Percentiles rank a stretch among this genome's conserved stretches.
phyloP scores from a whole-genome alignment of 352 stramenopile genomes.

The Globisporangium polare region DNA sequence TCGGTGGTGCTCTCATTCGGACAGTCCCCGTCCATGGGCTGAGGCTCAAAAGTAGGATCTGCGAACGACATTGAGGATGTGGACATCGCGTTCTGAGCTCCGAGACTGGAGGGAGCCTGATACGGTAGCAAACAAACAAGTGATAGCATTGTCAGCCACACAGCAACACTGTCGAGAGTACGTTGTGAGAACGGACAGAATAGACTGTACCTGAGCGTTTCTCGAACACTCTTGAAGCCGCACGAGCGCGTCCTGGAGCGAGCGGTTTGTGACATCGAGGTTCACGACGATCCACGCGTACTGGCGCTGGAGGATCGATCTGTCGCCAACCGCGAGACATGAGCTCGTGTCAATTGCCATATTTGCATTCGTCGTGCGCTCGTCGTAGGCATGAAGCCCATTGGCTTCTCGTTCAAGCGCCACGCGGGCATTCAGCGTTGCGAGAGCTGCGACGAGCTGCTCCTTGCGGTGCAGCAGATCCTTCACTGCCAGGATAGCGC shows the following conservation, averaged over 20 bases:
- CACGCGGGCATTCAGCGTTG: slow-evolving; percentile 43
- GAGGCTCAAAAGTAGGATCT: neutral
- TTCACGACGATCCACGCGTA: slow-evolving; percentile 69
- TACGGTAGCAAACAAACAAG: neutral
- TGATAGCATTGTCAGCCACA: neutral
- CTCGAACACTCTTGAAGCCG: slow-evolving; percentile 50
- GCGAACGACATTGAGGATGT: neutral
- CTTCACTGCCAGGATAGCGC: slow-evolving; percentile 42
- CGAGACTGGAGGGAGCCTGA: slow-evolving; percentile 4
- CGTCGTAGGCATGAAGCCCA: slow-evolving; percentile 15
- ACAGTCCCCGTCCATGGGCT: neutral
- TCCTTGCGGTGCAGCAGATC: slow-evolving; percentile 75
- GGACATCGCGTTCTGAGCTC: no score
- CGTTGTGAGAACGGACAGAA: neutral
- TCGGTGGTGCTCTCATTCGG: slow-evolving; percentile 5
- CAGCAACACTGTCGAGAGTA: neutral
- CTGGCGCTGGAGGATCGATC: slow-evolving; percentile 44
- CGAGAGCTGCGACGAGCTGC: slow-evolving; percentile 42
- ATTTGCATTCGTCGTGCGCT: slow-evolving; percentile 15
- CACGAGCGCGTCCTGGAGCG: slow-evolving; percentile 50
- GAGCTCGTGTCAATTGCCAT: slow-evolving; percentile 22
- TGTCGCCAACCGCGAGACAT: slow-evolving; percentile 21
- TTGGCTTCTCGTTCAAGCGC: neutral
- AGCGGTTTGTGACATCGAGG: slow-evolving; percentile 57
- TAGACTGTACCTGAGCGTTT: neutral